Evolutionary conservation across 1,284 basidiomycete species (phyloP).

Genomic region (Phenoliferia sp.): DNA sequence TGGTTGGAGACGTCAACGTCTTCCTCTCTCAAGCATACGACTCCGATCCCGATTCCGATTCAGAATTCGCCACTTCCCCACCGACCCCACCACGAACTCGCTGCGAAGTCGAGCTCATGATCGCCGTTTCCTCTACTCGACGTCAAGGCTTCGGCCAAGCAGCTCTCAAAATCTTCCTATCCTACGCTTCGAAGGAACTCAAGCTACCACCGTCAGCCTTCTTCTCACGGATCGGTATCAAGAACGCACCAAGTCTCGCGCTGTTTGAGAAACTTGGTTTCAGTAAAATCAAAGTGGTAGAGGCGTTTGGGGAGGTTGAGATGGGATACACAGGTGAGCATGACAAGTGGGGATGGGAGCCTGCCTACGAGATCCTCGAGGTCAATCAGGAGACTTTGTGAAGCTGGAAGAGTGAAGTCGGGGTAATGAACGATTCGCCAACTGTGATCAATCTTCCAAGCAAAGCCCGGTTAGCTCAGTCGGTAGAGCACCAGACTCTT

Average conservation of each 20-base stretch:
- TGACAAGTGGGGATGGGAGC: background rate
- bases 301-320: conserved; percentile 70
- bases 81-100: conserved; percentile 35
- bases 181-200: conserved; percentile 36
- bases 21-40: conserved; percentile 53
- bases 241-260: conserved; percentile 53
- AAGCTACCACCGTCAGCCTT: conserved; percentile 40
- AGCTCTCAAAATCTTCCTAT: conserved; percentile 39
- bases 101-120: conserved; percentile 75
- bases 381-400: background rate
- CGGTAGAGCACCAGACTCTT: no score
- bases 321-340: conserved; percentile 42
- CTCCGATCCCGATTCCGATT: background rate
- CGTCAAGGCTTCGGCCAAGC: conserved; percentile 55
- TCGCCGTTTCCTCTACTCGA: conserved; percentile 55
- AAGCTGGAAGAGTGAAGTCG: no score
- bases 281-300: conserved; percentile 56
- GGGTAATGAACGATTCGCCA: no score
- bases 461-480: no score
- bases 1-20: conserved; percentile 91
- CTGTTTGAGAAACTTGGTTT: conserved; percentile 70
- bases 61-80: conserved; percentile 46
- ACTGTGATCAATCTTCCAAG: no score
- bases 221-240: conserved; percentile 55
- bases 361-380: background rate